Percentiles rank a stretch among this genome's conserved stretches.
phyloP scores from a whole-genome alignment of 495 filamentous ascomycete genomes.

The Neurospora intermedia region DNA sequence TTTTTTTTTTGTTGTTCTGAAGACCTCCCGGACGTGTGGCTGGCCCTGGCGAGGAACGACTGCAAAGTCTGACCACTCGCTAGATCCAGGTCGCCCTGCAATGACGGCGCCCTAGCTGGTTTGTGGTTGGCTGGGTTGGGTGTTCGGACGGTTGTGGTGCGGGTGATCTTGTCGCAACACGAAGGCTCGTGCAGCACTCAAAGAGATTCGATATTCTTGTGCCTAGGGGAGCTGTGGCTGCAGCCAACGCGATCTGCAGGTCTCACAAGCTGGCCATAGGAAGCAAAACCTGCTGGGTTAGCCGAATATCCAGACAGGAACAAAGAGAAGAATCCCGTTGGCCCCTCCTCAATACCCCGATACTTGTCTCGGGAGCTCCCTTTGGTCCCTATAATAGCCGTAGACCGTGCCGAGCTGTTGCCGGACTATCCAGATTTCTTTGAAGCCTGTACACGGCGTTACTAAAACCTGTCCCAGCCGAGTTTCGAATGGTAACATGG shows the following conservation, averaged over 20 bases:
- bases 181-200: slow-evolving; percentile 6
- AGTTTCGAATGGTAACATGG: neutral
- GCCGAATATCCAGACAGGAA: neutral
- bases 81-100: neutral
- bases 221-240: slow-evolving; percentile 6
- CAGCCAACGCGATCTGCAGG: slow-evolving; percentile 5
- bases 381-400: neutral
- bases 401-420: neutral
- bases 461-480: neutral
- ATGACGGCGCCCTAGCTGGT: neutral
- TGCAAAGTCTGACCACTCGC: neutral
- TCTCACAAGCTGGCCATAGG: slow-evolving; percentile 4
- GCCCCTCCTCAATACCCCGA: neutral
- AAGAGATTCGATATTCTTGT: slow-evolving; percentile 7
- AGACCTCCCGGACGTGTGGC: neutral
- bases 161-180: slow-evolving; percentile 6
- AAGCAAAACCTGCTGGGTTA: neutral
- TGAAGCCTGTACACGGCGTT: neutral
- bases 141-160: neutral
- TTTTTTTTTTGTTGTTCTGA: neutral
- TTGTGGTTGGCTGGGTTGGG: neutral
- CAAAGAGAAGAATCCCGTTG: neutral
- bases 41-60: neutral
- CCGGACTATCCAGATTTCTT: neutral
- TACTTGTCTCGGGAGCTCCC: neutral